Evolutionary conservation across 1,284 basidiomycete genomes (phyloP).

Genomic region (Apiotrichum veenhuisii): DNA sequence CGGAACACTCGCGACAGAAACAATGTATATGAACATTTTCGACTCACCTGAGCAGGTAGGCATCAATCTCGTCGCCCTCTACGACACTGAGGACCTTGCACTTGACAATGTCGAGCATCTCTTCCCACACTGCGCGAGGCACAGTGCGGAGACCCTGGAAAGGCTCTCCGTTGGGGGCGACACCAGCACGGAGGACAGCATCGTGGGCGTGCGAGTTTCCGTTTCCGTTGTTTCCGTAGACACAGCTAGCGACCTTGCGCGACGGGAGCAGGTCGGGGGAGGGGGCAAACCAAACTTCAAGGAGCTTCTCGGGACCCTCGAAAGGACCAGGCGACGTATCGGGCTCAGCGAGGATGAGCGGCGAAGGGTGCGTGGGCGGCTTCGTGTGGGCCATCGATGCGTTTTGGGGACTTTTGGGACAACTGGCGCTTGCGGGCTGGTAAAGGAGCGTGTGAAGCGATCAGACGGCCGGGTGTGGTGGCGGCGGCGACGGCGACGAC

Average conservation of each 20-base stretch:
- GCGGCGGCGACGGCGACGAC: no score
- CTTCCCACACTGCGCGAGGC: slow-evolving; percentile 78
- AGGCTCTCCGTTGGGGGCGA: slow-evolving; percentile 11
- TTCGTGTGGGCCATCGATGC: slow-evolving; percentile 18
- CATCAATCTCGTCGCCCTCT: slow-evolving; percentile 82
- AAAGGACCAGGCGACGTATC: slow-evolving; percentile 45
- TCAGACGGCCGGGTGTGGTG: neutral
- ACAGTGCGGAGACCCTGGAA: slow-evolving; percentile 57
- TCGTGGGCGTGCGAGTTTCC: neutral
- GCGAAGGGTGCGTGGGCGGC: slow-evolving; percentile 16
- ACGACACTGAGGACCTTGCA: slow-evolving; percentile 94
- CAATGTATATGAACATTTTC: neutral
- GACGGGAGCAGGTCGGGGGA: slow-evolving; percentile 52
- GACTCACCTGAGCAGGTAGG: slow-evolving; percentile 87
- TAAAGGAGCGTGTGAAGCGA: neutral
- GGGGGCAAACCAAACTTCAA: slow-evolving; percentile 97
- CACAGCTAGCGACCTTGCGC: neutral
- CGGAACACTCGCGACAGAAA: neutral
- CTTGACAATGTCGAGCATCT: slow-evolving; percentile 94
- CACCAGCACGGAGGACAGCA: slow-evolving; percentile 6
- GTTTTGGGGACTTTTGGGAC: neutral
- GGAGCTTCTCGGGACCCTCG: slow-evolving; percentile 80
- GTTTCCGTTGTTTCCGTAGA: neutral
- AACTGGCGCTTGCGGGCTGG: neutral
- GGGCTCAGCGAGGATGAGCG: slow-evolving; percentile 22